These are phyloP conservation scores for Arthroderma sp. DNA, from an alignment of 2,329 filamentous ascomycete species.

Conservation along the genomic window DNA sequence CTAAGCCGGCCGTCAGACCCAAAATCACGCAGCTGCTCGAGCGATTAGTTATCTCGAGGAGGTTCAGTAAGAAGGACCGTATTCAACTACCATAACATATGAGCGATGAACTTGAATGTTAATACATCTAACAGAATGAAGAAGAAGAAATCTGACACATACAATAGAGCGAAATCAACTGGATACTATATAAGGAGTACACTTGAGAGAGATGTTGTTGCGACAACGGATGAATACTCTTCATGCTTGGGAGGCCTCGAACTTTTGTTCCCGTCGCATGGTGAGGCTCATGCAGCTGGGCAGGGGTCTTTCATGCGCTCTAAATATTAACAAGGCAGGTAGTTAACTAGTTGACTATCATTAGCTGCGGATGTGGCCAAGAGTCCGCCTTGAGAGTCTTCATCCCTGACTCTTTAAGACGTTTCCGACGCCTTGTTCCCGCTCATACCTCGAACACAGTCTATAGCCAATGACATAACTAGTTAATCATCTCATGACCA, in stretches of 20 bases:
- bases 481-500: too few species aligned
- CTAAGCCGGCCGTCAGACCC: background rate
- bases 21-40: background rate
- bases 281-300: background rate
- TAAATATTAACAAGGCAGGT: too few species aligned
- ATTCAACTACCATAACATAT: background rate
- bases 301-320: background rate
- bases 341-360: too few species aligned
- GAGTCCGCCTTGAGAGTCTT: background rate
- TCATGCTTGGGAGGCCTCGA: background rate
- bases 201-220: too few species aligned
- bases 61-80: too few species aligned
- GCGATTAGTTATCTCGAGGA: background rate
- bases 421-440: too few species aligned
- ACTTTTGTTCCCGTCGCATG: background rate
- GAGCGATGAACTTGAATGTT: background rate
- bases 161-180: too few species aligned
- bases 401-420: background rate
- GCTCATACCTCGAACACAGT: too few species aligned
- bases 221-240: background rate
- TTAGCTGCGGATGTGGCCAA: background rate
- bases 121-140: too few species aligned
- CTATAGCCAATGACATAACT: too few species aligned
- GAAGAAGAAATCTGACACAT: background rate
- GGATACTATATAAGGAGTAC: too few species aligned